phyloP scores from a whole-genome alignment of 1,139 yeast species.

The Sugiyamaella japonica region DNA sequence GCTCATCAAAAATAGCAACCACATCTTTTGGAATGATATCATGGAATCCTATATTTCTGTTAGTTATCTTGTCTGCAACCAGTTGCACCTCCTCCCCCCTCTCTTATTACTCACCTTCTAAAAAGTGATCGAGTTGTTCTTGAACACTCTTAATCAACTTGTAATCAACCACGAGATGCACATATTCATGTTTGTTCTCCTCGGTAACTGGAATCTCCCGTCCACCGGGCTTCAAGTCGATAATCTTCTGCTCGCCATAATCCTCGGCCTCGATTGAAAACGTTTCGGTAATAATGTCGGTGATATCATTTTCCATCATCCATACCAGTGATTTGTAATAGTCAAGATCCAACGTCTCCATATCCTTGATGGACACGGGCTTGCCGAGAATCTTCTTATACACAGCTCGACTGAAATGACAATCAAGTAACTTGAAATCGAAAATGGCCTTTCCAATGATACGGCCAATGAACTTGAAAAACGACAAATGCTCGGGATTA shows the following conservation, averaged over 20 bases:
- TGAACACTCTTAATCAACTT: slow-evolving; percentile 78
- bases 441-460: slow-evolving; percentile 92
- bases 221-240: slow-evolving; percentile 83
- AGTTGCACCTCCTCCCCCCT: too few species aligned
- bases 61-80: background rate
- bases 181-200: slow-evolving; percentile 88
- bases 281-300: slow-evolving; percentile 95
- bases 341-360: slow-evolving; percentile 92
- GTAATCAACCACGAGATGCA: slow-evolving; percentile 80
- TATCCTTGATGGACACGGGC: slow-evolving; percentile 82
- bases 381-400: slow-evolving; percentile 83
- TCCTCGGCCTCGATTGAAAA: slow-evolving; percentile 93
- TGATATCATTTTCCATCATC: slow-evolving; percentile 95
- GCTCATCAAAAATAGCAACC: slow-evolving; percentile 89
- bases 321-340: slow-evolving; percentile 90
- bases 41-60: slow-evolving; percentile 62
- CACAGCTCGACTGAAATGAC: slow-evolving; percentile 94
- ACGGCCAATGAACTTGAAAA: slow-evolving; percentile 92
- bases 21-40: slow-evolving; percentile 88
- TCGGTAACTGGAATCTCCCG: slow-evolving; percentile 84
- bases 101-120: slow-evolving; percentile 43
- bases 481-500: slow-evolving; percentile 88
- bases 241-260: slow-evolving; percentile 81
- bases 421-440: slow-evolving; percentile 85
- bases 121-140: slow-evolving; percentile 84